phyloP scores from a whole-genome alignment of 805 yeast genomes.

The Nakazawaea anatomiae region DNA sequence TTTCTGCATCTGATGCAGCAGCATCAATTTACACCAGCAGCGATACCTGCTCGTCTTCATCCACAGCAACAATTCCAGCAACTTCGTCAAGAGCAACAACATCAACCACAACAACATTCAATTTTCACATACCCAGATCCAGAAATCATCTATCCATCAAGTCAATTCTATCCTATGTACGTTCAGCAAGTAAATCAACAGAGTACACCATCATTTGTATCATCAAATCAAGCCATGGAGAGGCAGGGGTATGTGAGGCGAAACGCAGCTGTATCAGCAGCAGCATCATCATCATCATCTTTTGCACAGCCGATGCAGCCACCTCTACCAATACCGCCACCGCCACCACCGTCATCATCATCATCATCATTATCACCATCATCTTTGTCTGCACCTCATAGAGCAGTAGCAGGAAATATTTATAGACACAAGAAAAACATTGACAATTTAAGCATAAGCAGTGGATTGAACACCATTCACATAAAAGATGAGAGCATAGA shows the following conservation, averaged over 20 bases:
- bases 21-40: too few relatives aligned
- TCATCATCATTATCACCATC: neutral
- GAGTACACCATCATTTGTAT: neutral
- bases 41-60: too few relatives aligned
- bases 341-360: neutral
- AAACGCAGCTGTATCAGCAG: too few relatives aligned
- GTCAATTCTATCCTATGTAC: neutral
- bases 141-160: neutral
- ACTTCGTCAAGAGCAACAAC: neutral
- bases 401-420: neutral
- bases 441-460: constrained; percentile 9
- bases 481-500: neutral
- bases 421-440: constrained; percentile 4
- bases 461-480: constrained; percentile 8
- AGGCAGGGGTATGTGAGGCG: neutral
- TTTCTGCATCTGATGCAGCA: neutral
- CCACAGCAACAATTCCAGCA: neutral
- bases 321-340: too few relatives aligned
- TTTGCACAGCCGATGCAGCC: too few relatives aligned
- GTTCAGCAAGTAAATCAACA: neutral
- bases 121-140: constrained; percentile 1
- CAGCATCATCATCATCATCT: too few relatives aligned
- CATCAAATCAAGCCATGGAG: neutral
- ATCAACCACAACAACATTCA: neutral
- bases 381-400: neutral